These are phyloP conservation scores for Wakefieldia striispora DNA, from an alignment of 768 basidiomycete genomes.

Conservation along the genomic window DNA sequence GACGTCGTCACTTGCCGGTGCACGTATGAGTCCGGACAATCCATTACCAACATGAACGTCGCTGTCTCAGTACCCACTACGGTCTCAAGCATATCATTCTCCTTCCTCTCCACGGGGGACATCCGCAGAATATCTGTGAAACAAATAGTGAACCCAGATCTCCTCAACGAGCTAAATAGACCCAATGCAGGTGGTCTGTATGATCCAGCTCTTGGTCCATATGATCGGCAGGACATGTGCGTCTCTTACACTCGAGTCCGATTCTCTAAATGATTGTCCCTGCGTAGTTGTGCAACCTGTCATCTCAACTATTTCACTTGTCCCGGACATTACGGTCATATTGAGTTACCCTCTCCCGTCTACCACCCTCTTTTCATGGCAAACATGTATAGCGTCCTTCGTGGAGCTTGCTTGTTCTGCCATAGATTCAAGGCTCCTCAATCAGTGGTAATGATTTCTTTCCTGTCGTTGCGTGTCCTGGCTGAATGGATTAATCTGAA, in stretches of 20 bases:
- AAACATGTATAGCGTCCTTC: slow-evolving; percentile 83
- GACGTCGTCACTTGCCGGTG: too few species aligned
- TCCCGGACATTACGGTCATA: slow-evolving; percentile 98
- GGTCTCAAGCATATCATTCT: slow-evolving; percentile 85
- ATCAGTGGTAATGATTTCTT: slow-evolving; percentile 48
- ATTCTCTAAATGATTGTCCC: slow-evolving; percentile 5
- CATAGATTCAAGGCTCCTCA: slow-evolving; percentile 84
- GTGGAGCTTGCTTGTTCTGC: slow-evolving; percentile 90
- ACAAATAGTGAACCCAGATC: slow-evolving; percentile 89
- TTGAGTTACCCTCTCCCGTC: slow-evolving; percentile 91
- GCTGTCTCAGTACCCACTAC: slow-evolving; percentile 84
- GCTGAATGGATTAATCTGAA: slow-evolving; percentile 10
- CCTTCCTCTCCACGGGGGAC: slow-evolving; percentile 86
- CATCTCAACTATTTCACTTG: slow-evolving; percentile 90
- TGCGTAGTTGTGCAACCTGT: slow-evolving; percentile 85
- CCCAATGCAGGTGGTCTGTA: slow-evolving; percentile 93
- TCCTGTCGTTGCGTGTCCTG: slow-evolving; percentile 9
- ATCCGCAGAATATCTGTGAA: slow-evolving; percentile 95
- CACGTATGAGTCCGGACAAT: neutral
- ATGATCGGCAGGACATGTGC: slow-evolving; percentile 85
- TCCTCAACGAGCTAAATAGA: slow-evolving; percentile 90
- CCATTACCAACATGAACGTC: slow-evolving; percentile 71
- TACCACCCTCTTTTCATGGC: slow-evolving; percentile 96
- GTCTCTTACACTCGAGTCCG: slow-evolving; percentile 32
- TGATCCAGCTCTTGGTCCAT: slow-evolving; percentile 92